Conservation (phyloP, 2,329 filamentous ascomycete genomes). For the Ophiostoma australiae region DNA sequence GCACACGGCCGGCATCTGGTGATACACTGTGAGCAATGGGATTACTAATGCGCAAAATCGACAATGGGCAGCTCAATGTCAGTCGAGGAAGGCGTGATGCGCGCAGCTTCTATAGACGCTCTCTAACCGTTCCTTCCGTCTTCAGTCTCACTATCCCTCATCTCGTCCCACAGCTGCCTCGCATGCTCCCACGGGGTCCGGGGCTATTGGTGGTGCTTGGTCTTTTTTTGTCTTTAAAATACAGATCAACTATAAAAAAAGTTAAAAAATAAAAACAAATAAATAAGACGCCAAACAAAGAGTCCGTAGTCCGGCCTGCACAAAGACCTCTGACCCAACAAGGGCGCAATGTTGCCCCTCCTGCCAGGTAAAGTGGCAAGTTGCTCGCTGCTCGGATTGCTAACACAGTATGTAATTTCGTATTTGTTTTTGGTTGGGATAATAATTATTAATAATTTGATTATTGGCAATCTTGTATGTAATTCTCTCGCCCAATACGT, state of each 20-base stretch:
- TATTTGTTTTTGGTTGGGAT: background rate
- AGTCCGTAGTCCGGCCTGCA: slow-evolving; percentile 4
- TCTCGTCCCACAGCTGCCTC: background rate
- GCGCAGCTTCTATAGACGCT: background rate
- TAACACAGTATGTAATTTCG: background rate
- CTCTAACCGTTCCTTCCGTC: background rate
- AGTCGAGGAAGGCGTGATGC: background rate
- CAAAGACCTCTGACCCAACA: background rate
- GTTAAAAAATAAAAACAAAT: background rate
- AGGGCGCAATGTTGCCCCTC: slow-evolving; percentile 12
- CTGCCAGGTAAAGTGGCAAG: background rate
- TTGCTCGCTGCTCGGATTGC: background rate
- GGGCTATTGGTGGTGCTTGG: background rate
- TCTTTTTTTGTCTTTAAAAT: background rate
- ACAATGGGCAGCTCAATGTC: too few relatives aligned
- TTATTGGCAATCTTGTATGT: background rate
- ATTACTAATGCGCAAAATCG: background rate
- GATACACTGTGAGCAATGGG: background rate
- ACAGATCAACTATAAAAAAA: background rate
- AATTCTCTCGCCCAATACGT: background rate
- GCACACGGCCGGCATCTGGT: background rate
- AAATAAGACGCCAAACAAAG: background rate
- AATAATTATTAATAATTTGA: background rate
- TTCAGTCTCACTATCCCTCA: background rate
- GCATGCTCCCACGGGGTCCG: slow-evolving; percentile 4